phyloP scores from a whole-genome alignment of 2,329 filamentous ascomycete genomes.

The Cryphonectria radicalis region DNA sequence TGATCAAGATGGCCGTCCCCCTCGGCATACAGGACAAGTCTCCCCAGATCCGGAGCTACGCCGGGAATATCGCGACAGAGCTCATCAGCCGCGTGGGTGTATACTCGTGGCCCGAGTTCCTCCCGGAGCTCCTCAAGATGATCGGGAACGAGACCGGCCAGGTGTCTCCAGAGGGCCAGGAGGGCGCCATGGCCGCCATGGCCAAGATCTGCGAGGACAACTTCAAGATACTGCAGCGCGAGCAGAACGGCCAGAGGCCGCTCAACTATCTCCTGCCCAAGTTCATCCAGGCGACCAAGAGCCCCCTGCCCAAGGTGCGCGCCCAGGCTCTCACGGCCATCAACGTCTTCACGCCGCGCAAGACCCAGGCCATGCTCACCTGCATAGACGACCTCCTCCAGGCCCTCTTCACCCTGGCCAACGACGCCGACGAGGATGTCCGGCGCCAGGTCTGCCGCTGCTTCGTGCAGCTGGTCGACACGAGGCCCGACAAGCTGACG shows the following conservation, averaged over 20 bases:
- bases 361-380: slow-evolving; percentile 79
- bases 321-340: slow-evolving; percentile 80
- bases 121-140: slow-evolving; percentile 80
- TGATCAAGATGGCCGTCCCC: slow-evolving; percentile 80
- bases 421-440: slow-evolving; percentile 79
- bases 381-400: slow-evolving; percentile 81
- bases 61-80: slow-evolving; percentile 93
- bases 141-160: slow-evolving; percentile 74
- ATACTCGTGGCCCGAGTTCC: slow-evolving; percentile 86
- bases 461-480: slow-evolving; percentile 90
- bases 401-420: slow-evolving; percentile 79
- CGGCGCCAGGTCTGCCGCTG: slow-evolving; percentile 91
- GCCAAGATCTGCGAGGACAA: slow-evolving; percentile 98
- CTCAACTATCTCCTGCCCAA: slow-evolving; percentile 89
- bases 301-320: slow-evolving; percentile 75
- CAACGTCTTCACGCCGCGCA: slow-evolving; percentile 88
- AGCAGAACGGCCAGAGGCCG: slow-evolving; percentile 86
- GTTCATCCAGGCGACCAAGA: slow-evolving; percentile 84
- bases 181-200: slow-evolving; percentile 91
- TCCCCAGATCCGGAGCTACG: slow-evolving; percentile 81
- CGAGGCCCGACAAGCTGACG: slow-evolving; percentile 84
- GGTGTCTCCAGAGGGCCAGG: slow-evolving; percentile 73
- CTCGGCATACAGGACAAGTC: slow-evolving; percentile 80
- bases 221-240: slow-evolving; percentile 79
- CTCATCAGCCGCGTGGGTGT: slow-evolving; percentile 83